Base-by-base conservation (phyloP, 306 rosid species). In the Begonia loranthoides region DNA sequence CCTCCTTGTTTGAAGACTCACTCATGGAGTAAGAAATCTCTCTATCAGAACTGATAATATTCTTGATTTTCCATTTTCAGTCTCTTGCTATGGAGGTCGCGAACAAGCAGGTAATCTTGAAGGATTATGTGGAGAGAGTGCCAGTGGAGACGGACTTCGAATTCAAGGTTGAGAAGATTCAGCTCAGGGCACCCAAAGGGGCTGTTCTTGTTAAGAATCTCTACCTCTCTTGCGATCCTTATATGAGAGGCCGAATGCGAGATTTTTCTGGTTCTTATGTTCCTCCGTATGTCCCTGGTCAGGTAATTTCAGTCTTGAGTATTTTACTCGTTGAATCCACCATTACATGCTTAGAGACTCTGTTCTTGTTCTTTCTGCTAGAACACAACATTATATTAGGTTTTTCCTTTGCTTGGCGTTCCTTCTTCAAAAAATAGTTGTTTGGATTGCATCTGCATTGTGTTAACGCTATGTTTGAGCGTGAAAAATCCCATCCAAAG, bases 191-290 rank as follows among this genome's bases (percentile, higher is more conserved):
- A 52, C 69, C 72, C 9, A 51, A 61, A 45, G 69, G 70, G 4
- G 68, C 72, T 2, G 75, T 75, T 39, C 62, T 72, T 9, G 78
- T 76, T 15, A 72, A 72, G 65, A 76, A 76, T 65, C 78, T 72
- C 24, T 76, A 68, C 61, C 76, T 76, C 43, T 76, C 82, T 45
- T 72, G 82, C 41, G 82, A 76, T 17, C 78, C 82, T 51, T 76
- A 61, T 38, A 68, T 76, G 78, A 63, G 78, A 41, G 82, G 82
- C 16, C 82, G 78, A 62, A 76, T 76, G 82, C 72, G 76, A 12
- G 65, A 76, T 56, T 69, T 54, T 17, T 61, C 21, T 45, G 82
- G 41, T 16, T 76, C 82, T 12, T 68, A 76, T 12, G 5, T 76
- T 38, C 73, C 70, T 28, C 63, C 78, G 16, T 76, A 58, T 52